Evolutionary conservation across 805 yeast genomes (phyloP).

Genomic region (Kockiozyma suomiensis): DNA sequence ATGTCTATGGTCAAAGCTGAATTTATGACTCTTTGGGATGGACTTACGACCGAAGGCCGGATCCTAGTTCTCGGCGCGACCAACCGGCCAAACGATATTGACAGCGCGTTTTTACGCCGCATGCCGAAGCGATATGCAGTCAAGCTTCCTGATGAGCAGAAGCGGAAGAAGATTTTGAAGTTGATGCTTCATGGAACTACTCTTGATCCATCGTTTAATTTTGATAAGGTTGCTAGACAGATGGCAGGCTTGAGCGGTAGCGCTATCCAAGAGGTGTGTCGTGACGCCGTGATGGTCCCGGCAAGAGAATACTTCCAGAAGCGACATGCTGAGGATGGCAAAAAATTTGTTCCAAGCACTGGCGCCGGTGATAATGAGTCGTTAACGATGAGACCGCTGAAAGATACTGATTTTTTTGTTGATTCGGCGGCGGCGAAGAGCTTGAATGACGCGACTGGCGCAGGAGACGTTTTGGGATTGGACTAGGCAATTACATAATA

Average conservation of each 20-base stretch:
- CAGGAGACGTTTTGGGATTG: background rate
- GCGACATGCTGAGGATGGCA: slow-evolving; percentile 50
- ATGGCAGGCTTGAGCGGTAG: slow-evolving; percentile 87
- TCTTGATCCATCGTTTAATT: slow-evolving; percentile 61
- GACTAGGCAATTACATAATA: background rate
- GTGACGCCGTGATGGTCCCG: slow-evolving; percentile 90
- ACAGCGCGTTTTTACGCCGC: slow-evolving; percentile 87
- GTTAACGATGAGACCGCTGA: slow-evolving; percentile 58
- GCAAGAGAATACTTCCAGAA: slow-evolving; percentile 79
- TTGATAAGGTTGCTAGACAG: slow-evolving; percentile 58
- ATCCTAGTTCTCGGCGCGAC: slow-evolving; percentile 93
- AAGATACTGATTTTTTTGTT: slow-evolving; percentile 62
- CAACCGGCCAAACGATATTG: slow-evolving; percentile 88
- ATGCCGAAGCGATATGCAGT: slow-evolving; percentile 89
- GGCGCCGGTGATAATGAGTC: background rate
- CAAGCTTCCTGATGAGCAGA: slow-evolving; percentile 65
- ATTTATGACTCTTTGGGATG: slow-evolving; percentile 98
- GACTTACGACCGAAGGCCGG: slow-evolving; percentile 62
- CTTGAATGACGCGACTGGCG: slow-evolving; percentile 2
- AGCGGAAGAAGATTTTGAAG: slow-evolving; percentile 69
- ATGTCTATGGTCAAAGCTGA: slow-evolving; percentile 93
- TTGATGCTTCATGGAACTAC: slow-evolving; percentile 68
- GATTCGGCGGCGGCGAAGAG: slow-evolving; percentile 12
- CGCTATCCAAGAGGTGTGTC: slow-evolving; percentile 84
- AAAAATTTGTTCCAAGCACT: background rate